Evolutionary conservation across 352 stramenopile genomes (phyloP), one percentile per base, ranked within the genome.

Genomic region (Globisporangium emineosum): DNA sequence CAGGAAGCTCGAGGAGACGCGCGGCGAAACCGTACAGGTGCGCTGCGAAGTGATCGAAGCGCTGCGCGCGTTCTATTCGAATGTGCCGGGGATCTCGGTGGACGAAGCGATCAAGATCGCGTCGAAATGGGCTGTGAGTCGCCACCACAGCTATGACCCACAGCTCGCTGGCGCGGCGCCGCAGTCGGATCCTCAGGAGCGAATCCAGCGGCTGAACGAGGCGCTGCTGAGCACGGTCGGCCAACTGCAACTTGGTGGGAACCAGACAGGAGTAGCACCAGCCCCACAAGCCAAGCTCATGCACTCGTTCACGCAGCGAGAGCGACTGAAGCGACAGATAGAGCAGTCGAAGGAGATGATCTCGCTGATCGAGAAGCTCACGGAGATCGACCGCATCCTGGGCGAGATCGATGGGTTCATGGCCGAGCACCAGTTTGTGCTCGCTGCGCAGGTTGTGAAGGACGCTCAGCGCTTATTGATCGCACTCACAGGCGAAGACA

Each of bases 1-100:
- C 37, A 93, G 84, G 37, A 88, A 89, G 40, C 68, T 93, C 19
- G 77, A 91, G 54, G 73, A 85, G 30, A 93, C 81, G 0, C 78
- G 89, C 55, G 67, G 56, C 9, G 82, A 93, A 67, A 90, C 90
- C 47, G 65, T 68, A 29, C 69, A 76, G 53, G 79, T 90, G 52
- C 79, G 76, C 19, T 50, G 62, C 25, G 68, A 90, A 23, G 81
- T 90, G 21, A 66, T 88, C 3, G 78, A 86, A 29, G 66, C 82
- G 29, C 66, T 93, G 57, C 81, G 80, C 58, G 65, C 74, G 4
- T 90, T 91, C 64, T 93, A 93, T 70, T 69, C 79, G 58, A 75
- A 67, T 27, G 71, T 75, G 10, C 86, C 77, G 9, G 65, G 70
- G 15, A 69, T 93, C n/a, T 85, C 82, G 19, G 65, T 63, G 29